Base-by-base conservation (phyloP, 352 stramenopile genomes). In the Globisporangium splendens region DNA sequence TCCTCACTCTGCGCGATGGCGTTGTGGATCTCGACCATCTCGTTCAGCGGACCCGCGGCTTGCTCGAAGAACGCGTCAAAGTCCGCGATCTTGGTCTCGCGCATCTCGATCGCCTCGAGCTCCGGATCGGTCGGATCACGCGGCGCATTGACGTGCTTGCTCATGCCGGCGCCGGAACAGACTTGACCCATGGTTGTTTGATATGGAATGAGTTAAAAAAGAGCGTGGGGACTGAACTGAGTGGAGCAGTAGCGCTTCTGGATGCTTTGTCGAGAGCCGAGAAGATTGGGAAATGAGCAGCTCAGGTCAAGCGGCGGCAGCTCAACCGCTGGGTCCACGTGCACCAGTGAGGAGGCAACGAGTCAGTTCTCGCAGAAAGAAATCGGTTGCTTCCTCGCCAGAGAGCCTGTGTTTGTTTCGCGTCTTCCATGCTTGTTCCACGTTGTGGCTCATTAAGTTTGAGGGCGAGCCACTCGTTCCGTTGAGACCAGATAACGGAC, bases 1-100 rank as follows among this genome's bases (percentile, higher is more conserved):
- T 80, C 70, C 52, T 83, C 75, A 39, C 75, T 85, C 50, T 77
- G 66, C 11, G 65, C 69, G 35, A 85, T 80, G 39, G 72, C 74
- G 56, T 85, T 85, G 68, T 79, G 50, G 50, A 76, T 66, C 56
- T 68, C 68, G 18, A 76, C 59, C 44, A 66, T 49, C 39, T 56
- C 47, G 44, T 66, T 62, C 46, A 63, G 11, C 52, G 62, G 56
- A 28, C 46, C 62, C 5, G 57, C 50, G 15, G 63, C 63, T 20
- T 46, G 50, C 59, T 59, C 50, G 49, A 70, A 70, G 55, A 70
- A 70, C 20, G 53, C 47, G 42, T 70, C 59, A 33, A 67, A 70
- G 48, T 70, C 63, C 14, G 49, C 18, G 49, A 70, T 55, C 54
- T 70, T 70, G 42, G 63, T 70, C 54, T 67, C 59, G 18, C 46